A percentile compares a stretch with the other conserved stretches of the same genome.
Conservation (phyloP, 2,329 filamentous ascomycete genomes). For the Zymoseptoria tritici region DNA sequence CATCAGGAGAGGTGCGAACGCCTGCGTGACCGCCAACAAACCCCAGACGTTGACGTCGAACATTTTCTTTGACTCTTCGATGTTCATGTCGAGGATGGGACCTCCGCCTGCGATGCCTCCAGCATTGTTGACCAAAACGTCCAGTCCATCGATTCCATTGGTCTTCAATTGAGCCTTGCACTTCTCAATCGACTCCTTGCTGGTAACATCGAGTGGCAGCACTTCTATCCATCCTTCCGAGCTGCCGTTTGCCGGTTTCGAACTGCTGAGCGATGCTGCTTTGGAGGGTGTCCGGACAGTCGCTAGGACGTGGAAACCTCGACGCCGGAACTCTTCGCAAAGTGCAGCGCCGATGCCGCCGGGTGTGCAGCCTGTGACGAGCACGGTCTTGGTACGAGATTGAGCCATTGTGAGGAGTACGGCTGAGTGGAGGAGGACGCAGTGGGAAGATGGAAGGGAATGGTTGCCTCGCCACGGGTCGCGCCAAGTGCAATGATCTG, state of each 20-base stretch:
- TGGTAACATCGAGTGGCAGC: conserved; percentile 27
- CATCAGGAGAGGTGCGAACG: conserved; percentile 30
- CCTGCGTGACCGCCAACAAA: conserved; percentile 23
- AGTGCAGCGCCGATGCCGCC: conserved; percentile 38
- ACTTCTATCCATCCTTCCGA: conserved; percentile 10
- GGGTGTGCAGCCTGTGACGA: conserved; percentile 30
- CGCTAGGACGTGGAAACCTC: conserved; percentile 35
- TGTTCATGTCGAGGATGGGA: conserved; percentile 7
- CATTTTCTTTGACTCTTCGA: conserved; percentile 21
- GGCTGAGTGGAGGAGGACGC: not conserved
- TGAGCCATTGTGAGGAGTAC: not conserved
- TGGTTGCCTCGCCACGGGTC: no score
- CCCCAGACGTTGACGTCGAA: conserved; percentile 33
- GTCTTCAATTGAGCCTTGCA: conserved; percentile 24
- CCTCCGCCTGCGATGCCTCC: no score
- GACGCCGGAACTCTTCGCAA: conserved; percentile 32
- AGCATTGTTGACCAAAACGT: conserved; percentile 44
- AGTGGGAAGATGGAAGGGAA: not conserved
- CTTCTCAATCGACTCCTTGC: conserved; percentile 24
- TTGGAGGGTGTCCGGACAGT: conserved; percentile 34
- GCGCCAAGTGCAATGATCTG: not conserved
- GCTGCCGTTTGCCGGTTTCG: not conserved
- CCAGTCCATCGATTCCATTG: conserved; percentile 21
- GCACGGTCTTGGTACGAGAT: conserved; percentile 1
- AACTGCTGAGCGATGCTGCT: conserved; percentile 17